phyloP scores from a whole-genome alignment of 2,329 filamentous ascomycete species.

The Pseudophaeomoniella oleicola region DNA sequence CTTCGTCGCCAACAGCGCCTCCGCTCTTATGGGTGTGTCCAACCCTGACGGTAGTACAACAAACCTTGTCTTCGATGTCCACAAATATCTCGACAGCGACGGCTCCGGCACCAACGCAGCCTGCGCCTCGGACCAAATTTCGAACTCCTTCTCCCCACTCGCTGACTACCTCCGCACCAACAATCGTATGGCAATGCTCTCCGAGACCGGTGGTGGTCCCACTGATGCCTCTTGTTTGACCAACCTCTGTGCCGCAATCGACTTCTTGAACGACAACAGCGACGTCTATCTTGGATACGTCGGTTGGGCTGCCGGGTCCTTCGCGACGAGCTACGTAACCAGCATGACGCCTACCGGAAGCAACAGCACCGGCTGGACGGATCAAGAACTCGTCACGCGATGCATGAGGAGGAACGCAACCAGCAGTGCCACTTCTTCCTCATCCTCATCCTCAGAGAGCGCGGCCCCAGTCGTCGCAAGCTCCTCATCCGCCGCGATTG shows the following conservation, averaged over 20 bases:
- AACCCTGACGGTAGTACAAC: conserved; percentile 45
- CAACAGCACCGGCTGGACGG: conserved; percentile 6
- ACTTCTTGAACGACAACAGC: conserved; percentile 17
- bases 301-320: conserved; percentile 23
- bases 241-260: conserved; percentile 18
- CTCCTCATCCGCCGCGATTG: too few relatives aligned
- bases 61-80: conserved; percentile 43
- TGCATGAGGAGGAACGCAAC: neutral
- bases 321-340: conserved; percentile 13
- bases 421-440: too few relatives aligned
- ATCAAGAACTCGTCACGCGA: conserved; percentile 7
- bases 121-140: conserved; percentile 40
- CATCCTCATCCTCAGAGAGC: too few relatives aligned
- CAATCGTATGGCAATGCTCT: conserved; percentile 35
- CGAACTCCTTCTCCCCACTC: conserved; percentile 29
- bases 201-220: conserved; percentile 33
- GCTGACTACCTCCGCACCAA: conserved; percentile 33
- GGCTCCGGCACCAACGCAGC: conserved; percentile 37
- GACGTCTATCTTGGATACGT: conserved; percentile 22
- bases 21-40: conserved; percentile 36
- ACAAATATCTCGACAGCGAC: conserved; percentile 46
- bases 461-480: too few relatives aligned
- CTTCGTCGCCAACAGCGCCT: conserved; percentile 34
- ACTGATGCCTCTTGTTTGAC: conserved; percentile 15
- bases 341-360: conserved; percentile 8